phyloP scores from a whole-genome alignment of 139 green algal species.

The Nannochloris sp. region DNA sequence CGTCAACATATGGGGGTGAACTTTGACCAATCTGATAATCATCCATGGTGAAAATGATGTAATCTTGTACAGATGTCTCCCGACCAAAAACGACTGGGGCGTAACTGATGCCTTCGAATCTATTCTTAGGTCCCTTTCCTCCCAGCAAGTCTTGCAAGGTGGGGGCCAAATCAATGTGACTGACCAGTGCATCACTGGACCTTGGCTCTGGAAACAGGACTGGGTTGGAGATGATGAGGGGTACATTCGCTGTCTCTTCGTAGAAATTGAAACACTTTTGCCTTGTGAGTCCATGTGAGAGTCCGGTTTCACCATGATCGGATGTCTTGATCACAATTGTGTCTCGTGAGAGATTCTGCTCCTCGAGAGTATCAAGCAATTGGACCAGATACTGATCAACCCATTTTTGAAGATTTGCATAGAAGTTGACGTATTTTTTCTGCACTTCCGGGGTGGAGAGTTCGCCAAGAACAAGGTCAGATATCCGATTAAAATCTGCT shows the following conservation, averaged over 20 bases:
- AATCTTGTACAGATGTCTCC: neutral
- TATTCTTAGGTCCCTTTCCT: neutral
- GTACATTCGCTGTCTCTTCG: conserved; percentile 2
- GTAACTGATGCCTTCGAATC: conserved; percentile 8
- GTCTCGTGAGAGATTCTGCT: no score
- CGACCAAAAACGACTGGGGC: neutral
- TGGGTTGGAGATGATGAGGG: conserved; percentile 18
- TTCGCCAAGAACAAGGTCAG: neutral
- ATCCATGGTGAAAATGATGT: conserved; percentile 9
- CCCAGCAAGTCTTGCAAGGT: conserved; percentile 9
- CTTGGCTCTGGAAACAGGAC: conserved; percentile 6
- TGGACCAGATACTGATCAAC: no score
- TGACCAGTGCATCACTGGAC: conserved; percentile 7
- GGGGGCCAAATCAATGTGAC: conserved; percentile 18
- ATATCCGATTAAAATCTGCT: neutral
- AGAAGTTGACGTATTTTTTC: neutral
- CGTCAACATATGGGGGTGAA: no score
- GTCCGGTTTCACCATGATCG: no score
- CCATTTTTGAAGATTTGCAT: no score
- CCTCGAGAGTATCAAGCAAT: no score
- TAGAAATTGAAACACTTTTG: conserved; percentile 26
- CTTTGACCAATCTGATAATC: no score
- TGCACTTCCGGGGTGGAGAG: neutral
- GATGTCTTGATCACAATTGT: no score
- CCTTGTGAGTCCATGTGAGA: neutral